A percentile compares a stretch with the other conserved stretches of the same genome.
These are phyloP conservation scores for Xerocomus potaroensis DNA, from an alignment of 768 basidiomycete species.

Conservation along the genomic window DNA sequence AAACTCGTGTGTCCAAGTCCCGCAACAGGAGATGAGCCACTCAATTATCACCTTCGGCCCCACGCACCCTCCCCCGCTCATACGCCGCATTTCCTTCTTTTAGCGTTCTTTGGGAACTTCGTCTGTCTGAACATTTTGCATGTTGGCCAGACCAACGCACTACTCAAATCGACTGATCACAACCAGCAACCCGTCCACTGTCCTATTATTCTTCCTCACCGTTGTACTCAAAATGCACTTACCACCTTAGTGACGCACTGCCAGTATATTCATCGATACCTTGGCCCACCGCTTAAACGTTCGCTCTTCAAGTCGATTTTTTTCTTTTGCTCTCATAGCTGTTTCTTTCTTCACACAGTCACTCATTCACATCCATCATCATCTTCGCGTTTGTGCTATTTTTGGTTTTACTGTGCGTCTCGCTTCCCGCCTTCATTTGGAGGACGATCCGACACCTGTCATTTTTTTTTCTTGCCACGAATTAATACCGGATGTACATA, in stretches of 20 bases:
- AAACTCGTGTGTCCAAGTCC: conserved; percentile 50
- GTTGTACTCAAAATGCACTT: conserved; percentile 18
- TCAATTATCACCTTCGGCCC: not conserved
- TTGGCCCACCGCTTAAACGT: conserved; percentile 10
- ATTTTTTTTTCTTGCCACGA: conserved; percentile 12
- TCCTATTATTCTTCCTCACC: not conserved
- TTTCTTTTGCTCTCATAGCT: conserved; percentile 4
- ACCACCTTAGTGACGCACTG: not conserved
- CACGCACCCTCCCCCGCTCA: not conserved
- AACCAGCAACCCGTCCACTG: not conserved
- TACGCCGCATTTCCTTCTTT: not conserved
- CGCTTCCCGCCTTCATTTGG: conserved; percentile 1
- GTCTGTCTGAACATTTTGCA: not conserved
- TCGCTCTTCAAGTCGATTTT: conserved; percentile 6
- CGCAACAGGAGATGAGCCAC: conserved; percentile 44
- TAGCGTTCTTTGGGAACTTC: not conserved
- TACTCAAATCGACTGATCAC: not conserved
- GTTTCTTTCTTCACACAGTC: not conserved
- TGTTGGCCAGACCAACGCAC: not conserved
- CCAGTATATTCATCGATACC: conserved; percentile 7
- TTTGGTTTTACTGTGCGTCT: conserved; percentile 2
- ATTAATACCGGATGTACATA: conserved; percentile 14
- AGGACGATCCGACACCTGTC: conserved; percentile 1
- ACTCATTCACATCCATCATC: conserved; percentile 4
- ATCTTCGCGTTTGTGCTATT: not conserved